Conservation (phyloP, 106 monocot genomes). For the Agapanthus africanus region DNA sequence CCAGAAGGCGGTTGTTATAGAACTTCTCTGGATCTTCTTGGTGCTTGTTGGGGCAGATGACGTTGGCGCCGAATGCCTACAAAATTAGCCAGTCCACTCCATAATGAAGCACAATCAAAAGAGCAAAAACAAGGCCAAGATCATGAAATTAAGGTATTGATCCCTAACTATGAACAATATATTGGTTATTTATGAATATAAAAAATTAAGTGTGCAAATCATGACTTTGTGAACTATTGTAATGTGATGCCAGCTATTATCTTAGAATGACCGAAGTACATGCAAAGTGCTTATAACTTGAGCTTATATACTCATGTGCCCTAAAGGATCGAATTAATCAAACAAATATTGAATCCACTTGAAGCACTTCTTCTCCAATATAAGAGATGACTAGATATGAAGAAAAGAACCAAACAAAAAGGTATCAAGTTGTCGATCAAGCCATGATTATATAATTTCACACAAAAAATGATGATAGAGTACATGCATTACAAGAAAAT, state of each 20-base stretch:
- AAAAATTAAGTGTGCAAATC: not conserved
- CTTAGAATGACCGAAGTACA: not conserved
- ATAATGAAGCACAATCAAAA: not conserved
- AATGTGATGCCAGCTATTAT: not conserved
- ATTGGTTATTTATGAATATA: not conserved
- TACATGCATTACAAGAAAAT: too few relatives aligned
- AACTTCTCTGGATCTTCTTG: constrained; percentile 84
- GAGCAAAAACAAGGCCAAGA: not conserved
- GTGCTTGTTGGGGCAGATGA: constrained; percentile 97
- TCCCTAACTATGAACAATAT: not conserved
- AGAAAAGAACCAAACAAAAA: not conserved
- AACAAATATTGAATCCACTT: not conserved
- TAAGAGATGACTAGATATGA: not conserved
- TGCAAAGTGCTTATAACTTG: not conserved
- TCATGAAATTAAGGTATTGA: not conserved
- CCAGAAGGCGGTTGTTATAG: constrained; percentile 78
- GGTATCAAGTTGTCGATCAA: too few relatives aligned
- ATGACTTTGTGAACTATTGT: not conserved
- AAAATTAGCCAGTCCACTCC: not conserved
- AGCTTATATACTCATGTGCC: not conserved
- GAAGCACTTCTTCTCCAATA: not conserved
- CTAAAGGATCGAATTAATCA: not conserved
- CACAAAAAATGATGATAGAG: too few relatives aligned
- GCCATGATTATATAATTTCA: too few relatives aligned
- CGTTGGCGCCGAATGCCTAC: constrained; percentile 87